These are phyloP conservation scores for Puccinia coronata DNA, from an alignment of 1,284 basidiomycete species.

Conservation along the genomic window DNA sequence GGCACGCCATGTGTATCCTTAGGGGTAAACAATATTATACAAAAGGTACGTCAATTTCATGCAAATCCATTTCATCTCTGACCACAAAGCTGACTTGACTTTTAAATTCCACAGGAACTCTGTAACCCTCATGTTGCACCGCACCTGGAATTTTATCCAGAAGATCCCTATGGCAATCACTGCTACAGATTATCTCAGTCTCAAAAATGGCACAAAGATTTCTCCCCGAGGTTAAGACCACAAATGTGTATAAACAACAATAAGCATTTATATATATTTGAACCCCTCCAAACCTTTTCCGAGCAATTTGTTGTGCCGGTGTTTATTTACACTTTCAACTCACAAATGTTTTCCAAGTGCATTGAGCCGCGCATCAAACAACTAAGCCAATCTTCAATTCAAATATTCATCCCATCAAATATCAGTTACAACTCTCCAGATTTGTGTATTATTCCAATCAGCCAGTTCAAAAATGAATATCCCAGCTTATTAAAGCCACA, in stretches of 20 bases:
- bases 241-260: not conserved
- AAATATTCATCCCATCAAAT: not conserved
- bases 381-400: not conserved
- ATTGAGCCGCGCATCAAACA: not conserved
- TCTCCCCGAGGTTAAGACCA: not conserved
- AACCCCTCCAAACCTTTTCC: not conserved
- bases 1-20: not conserved
- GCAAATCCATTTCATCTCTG: too few species aligned
- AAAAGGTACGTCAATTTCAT: not conserved
- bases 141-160: not conserved
- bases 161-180: not conserved
- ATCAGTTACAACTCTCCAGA: not conserved
- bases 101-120: not conserved
- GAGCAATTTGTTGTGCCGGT: not conserved
- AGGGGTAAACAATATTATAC: not conserved
- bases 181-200: not conserved
- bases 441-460: not conserved
- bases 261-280: not conserved
- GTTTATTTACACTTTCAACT: not conserved
- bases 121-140: not conserved
- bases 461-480: not conserved
- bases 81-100: too few species aligned
- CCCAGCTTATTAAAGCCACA: too few species aligned
- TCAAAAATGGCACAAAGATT: not conserved
- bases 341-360: not conserved